Base-by-base conservation (phyloP, 1,139 yeast genomes). In the Fermentozyma sake region DNA sequence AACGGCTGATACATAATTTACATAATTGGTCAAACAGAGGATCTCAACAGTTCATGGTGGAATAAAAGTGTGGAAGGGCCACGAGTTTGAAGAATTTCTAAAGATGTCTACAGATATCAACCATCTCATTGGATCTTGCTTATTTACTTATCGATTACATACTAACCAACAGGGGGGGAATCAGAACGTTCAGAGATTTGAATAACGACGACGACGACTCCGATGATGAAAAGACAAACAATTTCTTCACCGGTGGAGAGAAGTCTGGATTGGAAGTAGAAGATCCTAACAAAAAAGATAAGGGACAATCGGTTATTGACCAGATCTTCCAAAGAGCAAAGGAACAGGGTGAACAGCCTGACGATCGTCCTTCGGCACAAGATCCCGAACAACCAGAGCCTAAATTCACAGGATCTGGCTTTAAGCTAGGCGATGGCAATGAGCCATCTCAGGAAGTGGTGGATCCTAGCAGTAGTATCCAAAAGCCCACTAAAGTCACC, bases 241-340 rank as follows among this genome's bases (percentile, higher is more conserved):
- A 86, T 41, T 76, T 84, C 53, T 94, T 91, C 45, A 91, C 97
- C 3, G 96, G 96, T 13, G 98, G 96, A 31, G 96, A 89, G 52
- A 89, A 89, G 46, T 85, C 96, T 2, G 97, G 83, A 1, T 65
- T 91, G 41, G 95, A 91, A 41, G 96, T 91, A 8, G 95, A 93
- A 50, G 89, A 89, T 50, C 97, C 97, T 7, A 76, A 79, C 45
- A 71, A 76, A 37, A 63, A 63, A 30, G 55, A 45, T 46, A 54
- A 58, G 22, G 73, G 58, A 55, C 46, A 68, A 55, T 50, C 72
- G 50, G 44, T 67, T 21, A 61, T 67, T 34, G 72, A 67, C 31
- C 66, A 61, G 38, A 66, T 67, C 29, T 65, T 67, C 39, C 65
- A 64, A 41, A 50, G 62, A 28, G 73, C 73, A n/a, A 53, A 48